Evolutionary conservation across 495 filamentous ascomycete genomes (phyloP), one percentile per base, ranked within the genome.

Genomic region (Extremus antarcticus): DNA sequence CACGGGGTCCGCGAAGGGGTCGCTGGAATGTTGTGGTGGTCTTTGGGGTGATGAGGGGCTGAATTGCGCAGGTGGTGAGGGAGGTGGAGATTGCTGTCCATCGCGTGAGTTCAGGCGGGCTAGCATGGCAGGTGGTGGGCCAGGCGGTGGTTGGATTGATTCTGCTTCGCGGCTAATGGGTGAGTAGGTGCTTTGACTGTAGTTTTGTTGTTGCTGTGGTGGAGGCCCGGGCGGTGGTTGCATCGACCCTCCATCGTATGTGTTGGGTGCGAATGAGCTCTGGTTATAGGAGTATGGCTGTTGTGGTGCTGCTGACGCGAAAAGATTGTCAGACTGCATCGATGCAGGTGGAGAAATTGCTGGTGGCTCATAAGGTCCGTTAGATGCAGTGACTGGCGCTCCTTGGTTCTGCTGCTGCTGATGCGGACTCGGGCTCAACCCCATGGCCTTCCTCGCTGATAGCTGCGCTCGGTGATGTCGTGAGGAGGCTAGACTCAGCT

Each of bases 401-500:
- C 52, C 38, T 24, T 40, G 22, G 25, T 61, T 55, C 29, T 35
- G 29, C 29, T 35, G 29, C 29, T 35, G 29, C 29, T 35, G 29
- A 13, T 35, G 29, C n/a, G 67, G 65, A 51, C 58, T 61, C 1
- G 63, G 62, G 23, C 58, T 53, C 2, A 59, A 39, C 11, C 65
- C 67, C 11, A 63, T 53, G 9, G 62, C 47, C 17, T 61, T 59
- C n/a, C 72, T 57, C 0, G 91, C 91, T 59, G 83, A 76, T 16
- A 95, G 76, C 55, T 95, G 71, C 16, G 88, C 84, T 22, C 86
- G 81, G 63, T 90, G 86, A 70, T 96, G 85, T 51, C 86, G 81
- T 51, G 79, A 89, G 8, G 89, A 70, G 0, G 90, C 81, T 17
- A 84, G 78, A 22, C 83, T 82, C 19, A 98, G 74, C 64, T 88